Base-by-base conservation (phyloP, 208 protist species). In the Leishmania arabica region DNA sequence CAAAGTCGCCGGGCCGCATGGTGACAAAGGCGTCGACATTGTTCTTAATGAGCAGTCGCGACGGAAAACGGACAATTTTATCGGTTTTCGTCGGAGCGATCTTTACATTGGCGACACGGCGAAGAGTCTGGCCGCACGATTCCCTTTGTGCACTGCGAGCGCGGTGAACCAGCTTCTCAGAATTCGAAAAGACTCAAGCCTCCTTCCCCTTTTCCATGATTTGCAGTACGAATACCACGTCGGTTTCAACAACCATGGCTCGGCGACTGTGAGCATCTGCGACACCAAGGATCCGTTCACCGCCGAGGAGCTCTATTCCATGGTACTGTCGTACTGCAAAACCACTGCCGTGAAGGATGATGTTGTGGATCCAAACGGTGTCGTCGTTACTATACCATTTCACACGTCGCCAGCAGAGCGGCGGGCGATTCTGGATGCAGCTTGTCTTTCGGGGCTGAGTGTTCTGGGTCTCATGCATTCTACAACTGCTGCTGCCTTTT, bases 1-100 rank as follows among this genome's bases (percentile, higher is more conserved):
- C 34, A 93, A 96, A 79, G 77, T 96, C 47, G 88, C 95, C 1
- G 93, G 85, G 24, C 95, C 93, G 17, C 86, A 92, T 40, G 87
- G 84, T 65, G 92, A 92, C 47, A 87, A 88, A 58, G 84, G 72
- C 11, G 89, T 99, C 40, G 95, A 99, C 85, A 97, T 99, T 78
- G 95, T 99, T 2, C 86, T 99, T 9, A 99, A 99, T 86, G 98
- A 99, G 78, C 89, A 98, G 71, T 97, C 95, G 24, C 86, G 92
- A 64, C 90, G 98, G 24, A 99, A 99, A 82, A 98, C 95, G 31
- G 84, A 95, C 27, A 97, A 93, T 58, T 95, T 90, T 54, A 89
- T 99, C 79, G 97, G 93, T 3, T 99, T 98, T 87, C 88, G 91
- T 53, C 91, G 93, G 77, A 89, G 86, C 45, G 98, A 99, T 42